phyloP scores from a whole-genome alignment of 495 filamentous ascomycete genomes.

The Penicillium arizonense region DNA sequence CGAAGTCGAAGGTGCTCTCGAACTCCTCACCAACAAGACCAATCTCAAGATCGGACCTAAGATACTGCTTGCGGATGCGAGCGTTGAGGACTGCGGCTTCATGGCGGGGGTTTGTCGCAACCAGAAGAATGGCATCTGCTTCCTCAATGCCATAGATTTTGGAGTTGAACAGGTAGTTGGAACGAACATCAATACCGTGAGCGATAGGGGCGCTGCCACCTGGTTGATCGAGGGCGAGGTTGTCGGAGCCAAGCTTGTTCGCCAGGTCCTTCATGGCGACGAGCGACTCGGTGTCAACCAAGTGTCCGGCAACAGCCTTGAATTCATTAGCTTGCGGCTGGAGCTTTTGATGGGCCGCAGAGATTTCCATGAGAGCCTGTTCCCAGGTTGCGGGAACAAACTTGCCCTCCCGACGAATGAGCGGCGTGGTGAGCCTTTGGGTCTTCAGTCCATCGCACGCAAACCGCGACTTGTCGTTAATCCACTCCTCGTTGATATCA shows the following conservation, averaged over 20 bases:
- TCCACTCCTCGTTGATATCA: constrained; percentile 99
- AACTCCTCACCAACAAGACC: constrained; percentile 90
- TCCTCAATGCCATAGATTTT: constrained; percentile 91
- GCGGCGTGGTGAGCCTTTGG: constrained; percentile 86
- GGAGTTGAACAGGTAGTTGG: constrained; percentile 96
- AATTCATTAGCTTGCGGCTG: constrained; percentile 86
- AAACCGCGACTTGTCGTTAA: constrained; percentile 96
- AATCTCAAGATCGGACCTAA: constrained; percentile 90
- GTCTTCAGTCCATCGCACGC: constrained; percentile 97
- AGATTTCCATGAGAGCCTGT: constrained; percentile 84
- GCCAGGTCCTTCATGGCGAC: constrained; percentile 96
- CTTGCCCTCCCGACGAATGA: constrained; percentile 82
- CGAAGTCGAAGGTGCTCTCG: constrained; percentile 88
- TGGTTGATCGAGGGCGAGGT: constrained; percentile 88
- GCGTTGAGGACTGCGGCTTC: constrained; percentile 95
- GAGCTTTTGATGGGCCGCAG: constrained; percentile 68
- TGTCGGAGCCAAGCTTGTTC: constrained; percentile 94
- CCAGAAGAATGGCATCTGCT: constrained; percentile 85
- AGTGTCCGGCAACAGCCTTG: constrained; percentile 88
- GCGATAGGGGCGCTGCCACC: constrained; percentile 78
- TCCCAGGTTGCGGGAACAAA: constrained; percentile 93
- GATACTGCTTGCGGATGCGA: constrained; percentile 95
- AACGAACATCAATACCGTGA: constrained; percentile 90
- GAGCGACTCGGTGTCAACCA: constrained; percentile 86
- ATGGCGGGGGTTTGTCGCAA: constrained; percentile 91